Evolutionary conservation across 495 filamentous ascomycete species (phyloP), one percentile per base, ranked within the genome.

Genomic region (Xylaria intraflava): DNA sequence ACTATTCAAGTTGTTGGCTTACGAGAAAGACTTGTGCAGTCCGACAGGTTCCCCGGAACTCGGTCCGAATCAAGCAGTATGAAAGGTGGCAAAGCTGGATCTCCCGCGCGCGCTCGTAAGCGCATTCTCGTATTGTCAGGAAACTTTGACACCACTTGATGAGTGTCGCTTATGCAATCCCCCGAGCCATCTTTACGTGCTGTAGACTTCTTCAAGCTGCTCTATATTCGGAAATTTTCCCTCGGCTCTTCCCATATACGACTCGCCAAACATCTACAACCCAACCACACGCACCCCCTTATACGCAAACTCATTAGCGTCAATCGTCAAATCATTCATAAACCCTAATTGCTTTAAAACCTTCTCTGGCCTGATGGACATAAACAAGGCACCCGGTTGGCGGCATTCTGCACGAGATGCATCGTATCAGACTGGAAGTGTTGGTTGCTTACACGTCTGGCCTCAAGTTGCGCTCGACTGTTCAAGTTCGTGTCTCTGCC

Each of bases 61-160:
- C 51, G 51, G 51, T 46, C 51, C 51, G 51, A 46, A 46, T 23
- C 17, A 53, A 42, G 35, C 51, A 46, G 33, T 16, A 26, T 23
- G 22, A 39, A 40, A 23, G 27, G 16, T 30, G 42, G 4, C 16
- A 6, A 35, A 17, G 29, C 14, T 44, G 33, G 2, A 17, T 36
- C 12, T 24, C 19, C 19, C 41, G 35, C n/a, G 41, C 23, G 9
- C 30, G 27, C 42, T 53, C 43, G 26, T 52, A 45, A 52, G 50
- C 41, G 22, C 35, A 38, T 39, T 23, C 51, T 53, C 43, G 51
- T 53, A 53, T 53, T 35, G 7, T 31, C 24, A 27, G 17, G 31
- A 46, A 53, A 19, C 43, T 31, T 46, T 45, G 22, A 39, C 24
- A 40, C 20, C 14, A 46, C 30, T 29, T 44, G 36, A 27, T 35